Evolutionary conservation across 139 green algal genomes (phyloP).

Genomic region (Astrephomene gubernaculifera): DNA sequence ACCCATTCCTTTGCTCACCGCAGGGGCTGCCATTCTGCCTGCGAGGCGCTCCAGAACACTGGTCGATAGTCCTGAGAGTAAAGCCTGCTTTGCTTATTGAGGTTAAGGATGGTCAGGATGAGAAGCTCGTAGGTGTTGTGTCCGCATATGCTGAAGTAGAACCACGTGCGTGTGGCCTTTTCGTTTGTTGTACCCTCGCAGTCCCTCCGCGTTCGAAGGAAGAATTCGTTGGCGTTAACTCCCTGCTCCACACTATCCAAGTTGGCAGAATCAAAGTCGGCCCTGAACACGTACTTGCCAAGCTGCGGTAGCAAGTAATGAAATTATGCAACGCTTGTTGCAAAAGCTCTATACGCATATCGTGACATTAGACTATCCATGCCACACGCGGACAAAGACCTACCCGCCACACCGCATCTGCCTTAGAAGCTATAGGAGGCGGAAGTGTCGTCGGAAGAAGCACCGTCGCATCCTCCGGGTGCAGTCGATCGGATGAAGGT

Average conservation of each 20-base stretch:
- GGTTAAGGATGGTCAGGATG: constrained; percentile 57
- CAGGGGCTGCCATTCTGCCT: constrained; percentile 49
- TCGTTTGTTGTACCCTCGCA: constrained; percentile 55
- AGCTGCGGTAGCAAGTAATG: constrained; percentile 23
- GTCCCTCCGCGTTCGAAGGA: constrained; percentile 56
- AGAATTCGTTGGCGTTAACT: constrained; percentile 48
- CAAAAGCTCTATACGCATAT: no score
- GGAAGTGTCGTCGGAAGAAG: constrained; percentile 6
- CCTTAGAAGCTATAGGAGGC: background rate
- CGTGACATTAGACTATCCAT: background rate
- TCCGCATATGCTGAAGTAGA: constrained; percentile 63
- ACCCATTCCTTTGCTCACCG: constrained; percentile 25
- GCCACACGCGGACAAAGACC: background rate
- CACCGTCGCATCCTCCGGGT: constrained; percentile 20
- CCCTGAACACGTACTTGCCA: constrained; percentile 54
- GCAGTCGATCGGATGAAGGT: background rate
- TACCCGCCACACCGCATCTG: constrained; percentile 4
- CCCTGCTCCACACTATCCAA: constrained; percentile 47
- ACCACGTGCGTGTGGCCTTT: constrained; percentile 59
- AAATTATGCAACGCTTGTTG: no score
- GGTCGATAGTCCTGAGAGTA: constrained; percentile 64
- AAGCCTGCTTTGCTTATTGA: constrained; percentile 67
- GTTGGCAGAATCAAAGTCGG: constrained; percentile 63
- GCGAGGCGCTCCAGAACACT: constrained; percentile 35
- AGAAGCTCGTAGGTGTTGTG: background rate